Percentiles rank a stretch among this genome's conserved stretches.
phyloP scores from a whole-genome alignment of 768 basidiomycete species.

The Strobilomyces dryophilus region DNA sequence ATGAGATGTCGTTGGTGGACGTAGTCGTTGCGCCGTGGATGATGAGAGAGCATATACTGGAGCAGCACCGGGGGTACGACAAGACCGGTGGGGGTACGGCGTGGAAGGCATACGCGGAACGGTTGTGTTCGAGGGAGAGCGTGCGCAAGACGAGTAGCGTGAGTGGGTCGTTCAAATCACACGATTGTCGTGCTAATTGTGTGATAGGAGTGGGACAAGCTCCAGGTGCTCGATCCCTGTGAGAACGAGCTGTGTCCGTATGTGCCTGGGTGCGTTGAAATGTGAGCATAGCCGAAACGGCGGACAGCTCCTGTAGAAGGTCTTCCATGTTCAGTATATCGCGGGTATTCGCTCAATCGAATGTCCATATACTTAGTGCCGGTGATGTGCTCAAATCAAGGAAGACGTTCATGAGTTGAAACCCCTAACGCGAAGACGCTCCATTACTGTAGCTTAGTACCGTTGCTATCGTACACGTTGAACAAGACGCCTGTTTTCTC shows the following conservation, averaged over 20 bases:
- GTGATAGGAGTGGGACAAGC: constrained; percentile 52
- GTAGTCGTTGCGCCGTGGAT: constrained; percentile 55
- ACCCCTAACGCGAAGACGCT: background rate
- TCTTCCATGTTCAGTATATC: no score
- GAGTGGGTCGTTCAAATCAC: constrained; percentile 1
- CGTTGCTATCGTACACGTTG: constrained; percentile 7
- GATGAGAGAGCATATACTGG: constrained; percentile 43
- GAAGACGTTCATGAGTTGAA: no score
- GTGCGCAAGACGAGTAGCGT: constrained; percentile 44
- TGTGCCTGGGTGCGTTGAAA: no score
- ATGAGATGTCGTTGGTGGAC: constrained; percentile 51
- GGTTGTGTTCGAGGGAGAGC: constrained; percentile 33
- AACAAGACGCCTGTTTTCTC: background rate
- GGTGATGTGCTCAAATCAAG: no score
- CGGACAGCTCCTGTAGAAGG: no score
- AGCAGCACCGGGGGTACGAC: constrained; percentile 46
- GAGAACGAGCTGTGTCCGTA: no score
- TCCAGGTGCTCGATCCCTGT: no score
- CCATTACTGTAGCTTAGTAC: constrained; percentile 8
- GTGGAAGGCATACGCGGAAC: constrained; percentile 45
- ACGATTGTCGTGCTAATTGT: constrained; percentile 27
- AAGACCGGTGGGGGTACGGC: constrained; percentile 37
- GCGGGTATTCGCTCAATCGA: no score
- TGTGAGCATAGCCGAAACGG: no score
- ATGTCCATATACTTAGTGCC: no score